Evolutionary conservation across 169 alveolate genomes (phyloP).

Genomic region (Plasmodium gonderi): DNA sequence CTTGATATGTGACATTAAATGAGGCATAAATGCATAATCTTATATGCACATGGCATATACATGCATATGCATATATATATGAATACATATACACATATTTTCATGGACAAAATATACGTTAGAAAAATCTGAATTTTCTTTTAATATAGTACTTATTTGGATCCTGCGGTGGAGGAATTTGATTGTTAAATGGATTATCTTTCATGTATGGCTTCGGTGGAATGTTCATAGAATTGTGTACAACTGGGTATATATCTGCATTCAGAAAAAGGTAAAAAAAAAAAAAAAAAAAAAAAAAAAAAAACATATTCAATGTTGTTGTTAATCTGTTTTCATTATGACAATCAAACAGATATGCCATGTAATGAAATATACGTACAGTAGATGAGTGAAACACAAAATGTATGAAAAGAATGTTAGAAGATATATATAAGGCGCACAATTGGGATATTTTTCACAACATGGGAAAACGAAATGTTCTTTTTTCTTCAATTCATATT

Average conservation of each 20-base stretch:
- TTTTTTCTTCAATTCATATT: too few species aligned
- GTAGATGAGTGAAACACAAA: too few species aligned
- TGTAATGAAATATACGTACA: too few species aligned
- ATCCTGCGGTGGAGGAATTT: conserved; percentile 46
- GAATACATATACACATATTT: background rate
- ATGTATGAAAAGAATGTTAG: too few species aligned
- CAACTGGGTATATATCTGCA: conserved; percentile 21
- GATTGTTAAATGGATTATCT: conserved; percentile 8
- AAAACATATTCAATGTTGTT: too few species aligned
- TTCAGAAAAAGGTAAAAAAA: background rate
- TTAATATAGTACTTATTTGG: conserved; percentile 52
- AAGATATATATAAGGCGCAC: too few species aligned
- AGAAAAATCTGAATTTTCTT: conserved; percentile 23
- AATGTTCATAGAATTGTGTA: conserved; percentile 10
- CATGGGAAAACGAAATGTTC: too few species aligned
- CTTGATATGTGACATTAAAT: background rate
- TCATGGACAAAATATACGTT: background rate
- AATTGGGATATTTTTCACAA: too few species aligned
- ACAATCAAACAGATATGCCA: too few species aligned
- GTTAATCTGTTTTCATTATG: too few species aligned
- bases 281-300: too few species aligned
- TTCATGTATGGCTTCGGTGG: conserved; percentile 47
- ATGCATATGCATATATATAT: background rate
- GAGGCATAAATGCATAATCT: background rate
- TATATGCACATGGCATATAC: background rate